Evolutionary conservation across 78 protist genomes (phyloP), one percentile per base, ranked within the genome.

Genomic region (Bodo saltans): DNA sequence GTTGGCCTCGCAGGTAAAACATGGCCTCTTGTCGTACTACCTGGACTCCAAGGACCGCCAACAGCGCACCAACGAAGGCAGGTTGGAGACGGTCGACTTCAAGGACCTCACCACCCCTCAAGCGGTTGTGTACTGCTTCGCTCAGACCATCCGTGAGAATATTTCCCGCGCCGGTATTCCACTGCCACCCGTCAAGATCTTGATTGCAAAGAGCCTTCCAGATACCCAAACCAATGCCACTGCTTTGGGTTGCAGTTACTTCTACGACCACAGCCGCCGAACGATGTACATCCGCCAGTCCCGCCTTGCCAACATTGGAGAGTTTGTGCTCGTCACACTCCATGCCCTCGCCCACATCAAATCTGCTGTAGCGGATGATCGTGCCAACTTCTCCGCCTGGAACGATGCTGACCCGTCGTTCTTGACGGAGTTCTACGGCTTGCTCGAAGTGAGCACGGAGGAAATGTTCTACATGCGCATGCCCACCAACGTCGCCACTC

Each of bases 361-460:
- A 30, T n/a, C 72, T 32, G 84, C 71, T 29, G 33, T 34, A 26
- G 29, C 67, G 23, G 47, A 47, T 29, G n/a, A n/a, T n/a, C n/a
- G n/a, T n/a, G n/a, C n/a, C n/a, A n/a, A n/a, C n/a, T n/a, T n/a
- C n/a, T 8, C 27, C 11, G 70, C 60, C 52, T 74, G 78, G 71
- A 69, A 79, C n/a, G 84, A 79, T 70, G 71, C 84, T 25, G 41
- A 52, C 67, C 84, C 84, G 23, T 32, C 23, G 34, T 67, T 79
- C 71, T n/a, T 79, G 72, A 29, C 52, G 38, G 21, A 79, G 47
- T 79, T 79, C 47, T 79, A 79, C 53, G 79, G 79, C 29, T 21
- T 74, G 32, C n/a, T 74, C 38, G 79, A 74, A n/a, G 11, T 74
- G 26, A 23, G 27, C 34, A 8, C 41, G 12, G 79, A 74, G 21